Evolutionary conservation across 345 rosid species (phyloP), one percentile per base, ranked within the genome.

Genomic region (Lepidium aucheri): DNA sequence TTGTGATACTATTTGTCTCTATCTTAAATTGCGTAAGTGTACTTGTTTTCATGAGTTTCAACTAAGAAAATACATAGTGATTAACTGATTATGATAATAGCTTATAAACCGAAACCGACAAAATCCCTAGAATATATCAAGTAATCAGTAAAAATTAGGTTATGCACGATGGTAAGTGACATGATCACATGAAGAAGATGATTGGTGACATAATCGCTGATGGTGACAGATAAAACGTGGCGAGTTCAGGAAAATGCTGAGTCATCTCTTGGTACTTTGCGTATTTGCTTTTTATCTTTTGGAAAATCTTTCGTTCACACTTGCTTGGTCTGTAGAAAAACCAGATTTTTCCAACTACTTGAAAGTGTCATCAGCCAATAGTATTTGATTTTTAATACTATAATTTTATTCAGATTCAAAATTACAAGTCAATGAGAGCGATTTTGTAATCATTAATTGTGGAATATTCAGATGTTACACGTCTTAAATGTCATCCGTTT

Each of bases 381-480:
- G 20, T 34, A 53, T 53, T 5, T 66, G 63, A 54, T 66, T 34
- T 33, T n/a, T n/a, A n/a, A 6, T 43, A 36, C 9, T 22, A 4
- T 17, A 53, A 17, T 13, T 32, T 17, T 16, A 40, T 17, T 38
- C 3, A 52, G 51, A 8, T 3, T 7, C 6, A 3, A 15, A 16
- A 24, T 39, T 15, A 4, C 0, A 0, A 40, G 60, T 39, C 18
- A 28, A 28, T 40, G 41, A 16, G 51, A 65, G 32, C 51, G 39
- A 28, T 40, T 65, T 52, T 28, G 32, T 43, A 4, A 34, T 44
- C 10, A 44, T 45, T n/a, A 22, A 3, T 35, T 24, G 39, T 67
- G 30, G 56, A 56, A 45, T n/a, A 55, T 38, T 67, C 6, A 22
- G 46, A 67, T 44, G 43, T 30, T 53, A 42, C 70, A 65, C 70